Percentiles rank a stretch among this genome's conserved stretches.
These are phyloP conservation scores for Sporothrix protearum DNA, from an alignment of 2,329 filamentous ascomycete species.

Conservation along the genomic window DNA sequence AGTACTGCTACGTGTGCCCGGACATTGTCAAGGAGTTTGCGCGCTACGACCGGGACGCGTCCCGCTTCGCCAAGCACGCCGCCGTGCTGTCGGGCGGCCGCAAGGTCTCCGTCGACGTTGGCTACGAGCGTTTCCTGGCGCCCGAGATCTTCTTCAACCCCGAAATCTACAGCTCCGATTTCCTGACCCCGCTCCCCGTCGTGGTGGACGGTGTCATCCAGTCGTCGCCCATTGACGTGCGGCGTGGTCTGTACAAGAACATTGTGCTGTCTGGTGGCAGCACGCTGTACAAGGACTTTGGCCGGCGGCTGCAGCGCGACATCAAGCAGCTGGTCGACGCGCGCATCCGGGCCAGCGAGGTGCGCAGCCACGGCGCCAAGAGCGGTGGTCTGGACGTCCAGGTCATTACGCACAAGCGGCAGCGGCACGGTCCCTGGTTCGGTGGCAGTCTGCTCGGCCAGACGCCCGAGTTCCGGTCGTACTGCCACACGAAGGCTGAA, in stretches of 20 bases:
- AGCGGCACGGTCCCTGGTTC: constrained; percentile 97
- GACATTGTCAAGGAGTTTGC: constrained; percentile 99
- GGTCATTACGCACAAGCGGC: constrained; percentile 95
- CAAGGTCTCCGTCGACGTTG: constrained; percentile 82
- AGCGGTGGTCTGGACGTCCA: constrained; percentile 94
- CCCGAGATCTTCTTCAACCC: constrained; percentile 99
- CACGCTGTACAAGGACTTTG: constrained; percentile 98
- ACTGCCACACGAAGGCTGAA: constrained; percentile 91
- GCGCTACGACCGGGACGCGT: constrained; percentile 88
- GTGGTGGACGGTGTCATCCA: constrained; percentile 98
- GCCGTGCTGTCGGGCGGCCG: constrained; percentile 83
- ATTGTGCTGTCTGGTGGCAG: constrained; percentile 97
- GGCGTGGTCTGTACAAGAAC: constrained; percentile 97
- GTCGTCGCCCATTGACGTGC: constrained; percentile 94
- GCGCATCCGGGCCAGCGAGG: constrained; percentile 87
- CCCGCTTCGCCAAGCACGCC: constrained; percentile 84
- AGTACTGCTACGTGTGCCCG: constrained; percentile 96
- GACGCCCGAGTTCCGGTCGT: constrained; percentile 96
- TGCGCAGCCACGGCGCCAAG: constrained; percentile 83
- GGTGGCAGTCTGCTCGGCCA: constrained; percentile 93
- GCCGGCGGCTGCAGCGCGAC: constrained; percentile 89
- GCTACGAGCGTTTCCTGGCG: constrained; percentile 95
- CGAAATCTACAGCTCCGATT: constrained; percentile 98
- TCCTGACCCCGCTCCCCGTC: constrained; percentile 87
- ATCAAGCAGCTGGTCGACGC: constrained; percentile 95